Base-by-base conservation (phyloP, 352 stramenopile genomes). In the Pythium aphanidermatum region DNA sequence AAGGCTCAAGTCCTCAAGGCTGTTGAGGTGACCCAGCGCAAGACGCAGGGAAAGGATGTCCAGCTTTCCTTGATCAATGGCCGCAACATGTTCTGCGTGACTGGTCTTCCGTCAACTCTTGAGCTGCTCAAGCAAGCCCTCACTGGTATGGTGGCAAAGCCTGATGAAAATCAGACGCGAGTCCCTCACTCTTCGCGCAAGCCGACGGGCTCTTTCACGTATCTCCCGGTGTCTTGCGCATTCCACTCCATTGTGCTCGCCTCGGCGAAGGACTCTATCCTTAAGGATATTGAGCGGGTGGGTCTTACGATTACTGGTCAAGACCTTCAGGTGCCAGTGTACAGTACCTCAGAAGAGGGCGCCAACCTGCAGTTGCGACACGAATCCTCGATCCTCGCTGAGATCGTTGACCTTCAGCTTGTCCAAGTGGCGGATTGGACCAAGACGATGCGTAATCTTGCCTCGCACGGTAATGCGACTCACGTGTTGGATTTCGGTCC, bases 171-270 rank as follows among this genome's bases (percentile, higher is more conserved):
- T 31, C 81, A 95, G 58, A 86, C 66, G 21, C 76, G 84, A 12
- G 65, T 86, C 19, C 80, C 82, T n/a, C 70, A 83, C 55, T 94
- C 84, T 31, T 64, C 85, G 49, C 72, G 84, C 47, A 92, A 92
- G 61, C 78, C 80, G 10, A 55, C 58, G 5, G 80, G 77, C 0
- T 63, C 54, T n/a, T 48, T 83, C 10, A 58, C 45, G 8, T 90
- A 87, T 35, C 20, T 95, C 20, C 34, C 46, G 4, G 55, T 93
- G 2, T 87, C 78, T 30, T 72, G 71, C 19, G 71, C 82, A 2
- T 95, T 95, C 68, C 84, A 95, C 55, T 88, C 74, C 46, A 45
- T 47, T 7, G 34, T 86, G 36, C 46, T 90, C 20, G 46, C 25
- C 30, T 38, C 58, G 1, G 77, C 76, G 6, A 71, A 72, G 29